Percentiles rank a stretch among this genome's conserved stretches.
phyloP scores from a whole-genome alignment of 495 filamentous ascomycete genomes.

The Talaromyces adpressus region DNA sequence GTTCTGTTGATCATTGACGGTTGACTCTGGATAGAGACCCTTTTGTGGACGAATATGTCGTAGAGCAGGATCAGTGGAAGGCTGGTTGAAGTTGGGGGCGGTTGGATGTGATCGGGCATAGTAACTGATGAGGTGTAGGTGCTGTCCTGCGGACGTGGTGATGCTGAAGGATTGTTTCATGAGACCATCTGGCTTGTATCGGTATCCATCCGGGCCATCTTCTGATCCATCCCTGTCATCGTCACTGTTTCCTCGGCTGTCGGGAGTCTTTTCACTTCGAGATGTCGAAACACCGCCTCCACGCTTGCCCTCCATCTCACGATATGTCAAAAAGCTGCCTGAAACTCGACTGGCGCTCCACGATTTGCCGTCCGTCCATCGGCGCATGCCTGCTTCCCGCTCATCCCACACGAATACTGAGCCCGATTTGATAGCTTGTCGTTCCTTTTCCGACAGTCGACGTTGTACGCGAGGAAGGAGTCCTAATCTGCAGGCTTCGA shows the following conservation, averaged over 20 bases:
- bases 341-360: constrained; percentile 98
- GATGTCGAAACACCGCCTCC: constrained; percentile 52
- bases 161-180: constrained; percentile 99
- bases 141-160: constrained; percentile 80
- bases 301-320: constrained; percentile 98
- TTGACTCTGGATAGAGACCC: constrained; percentile 95
- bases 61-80: constrained; percentile 71
- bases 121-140: constrained; percentile 95
- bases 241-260: constrained; percentile 75
- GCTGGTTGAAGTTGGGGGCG: constrained; percentile 62
- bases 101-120: constrained; percentile 71
- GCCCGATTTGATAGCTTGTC: constrained; percentile 86
- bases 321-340: constrained; percentile 93
- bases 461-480: constrained; percentile 87
- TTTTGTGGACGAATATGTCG: constrained; percentile 79
- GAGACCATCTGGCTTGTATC: constrained; percentile 92
- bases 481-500: constrained; percentile 91
- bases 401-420: constrained; percentile 99
- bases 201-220: constrained; percentile 89
- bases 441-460: constrained; percentile 91
- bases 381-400: constrained; percentile 92
- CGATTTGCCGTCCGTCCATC: constrained; percentile 98
- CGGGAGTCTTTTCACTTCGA: constrained; percentile 69
- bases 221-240: constrained; percentile 63
- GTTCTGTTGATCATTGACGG: constrained; percentile 75